Evolutionary conservation across 495 filamentous ascomycete genomes (phyloP).

Genomic region (Penicillium atrosanguineum): DNA sequence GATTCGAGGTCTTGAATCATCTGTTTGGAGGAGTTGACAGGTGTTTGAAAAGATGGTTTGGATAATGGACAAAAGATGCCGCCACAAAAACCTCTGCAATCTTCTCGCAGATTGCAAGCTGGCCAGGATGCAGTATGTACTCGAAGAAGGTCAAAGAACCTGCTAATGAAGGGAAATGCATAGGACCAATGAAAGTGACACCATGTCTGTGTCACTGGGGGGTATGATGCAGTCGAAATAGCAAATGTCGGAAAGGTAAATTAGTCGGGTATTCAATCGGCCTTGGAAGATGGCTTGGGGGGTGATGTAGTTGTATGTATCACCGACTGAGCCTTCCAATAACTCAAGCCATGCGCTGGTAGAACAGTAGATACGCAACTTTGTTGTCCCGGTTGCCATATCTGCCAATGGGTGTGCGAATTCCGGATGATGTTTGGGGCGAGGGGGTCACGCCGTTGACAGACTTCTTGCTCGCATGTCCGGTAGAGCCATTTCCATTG

Average conservation of each 20-base stretch:
- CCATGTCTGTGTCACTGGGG: conserved; percentile 2
- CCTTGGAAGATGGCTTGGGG: background rate
- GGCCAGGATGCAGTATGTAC: conserved; percentile 18
- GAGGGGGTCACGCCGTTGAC: conserved; percentile 63
- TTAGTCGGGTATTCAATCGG: background rate
- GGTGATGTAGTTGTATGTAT: background rate
- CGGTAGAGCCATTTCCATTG: conserved; percentile 51
- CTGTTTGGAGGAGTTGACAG: background rate
- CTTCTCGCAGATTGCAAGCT: background rate
- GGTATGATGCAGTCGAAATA: conserved; percentile 13
- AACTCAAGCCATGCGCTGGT: conserved; percentile 64
- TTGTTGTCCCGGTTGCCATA: conserved; percentile 86
- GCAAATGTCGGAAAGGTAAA: conserved; percentile 5
- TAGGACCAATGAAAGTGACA: conserved; percentile 3
- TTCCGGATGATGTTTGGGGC: conserved; percentile 47
- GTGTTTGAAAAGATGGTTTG: background rate
- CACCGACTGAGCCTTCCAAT: background rate
- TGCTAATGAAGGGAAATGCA: conserved; percentile 7
- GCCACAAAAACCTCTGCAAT: too few relatives aligned
- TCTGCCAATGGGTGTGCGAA: conserved; percentile 59
- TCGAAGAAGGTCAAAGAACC: conserved; percentile 4
- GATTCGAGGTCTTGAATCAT: too few relatives aligned
- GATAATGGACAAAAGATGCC: background rate
- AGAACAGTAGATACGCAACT: conserved; percentile 95
- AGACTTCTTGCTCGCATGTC: conserved; percentile 57